phyloP scores from a whole-genome alignment of 164 flowering plant genomes.

The Chloranthus sessilifolius region DNA sequence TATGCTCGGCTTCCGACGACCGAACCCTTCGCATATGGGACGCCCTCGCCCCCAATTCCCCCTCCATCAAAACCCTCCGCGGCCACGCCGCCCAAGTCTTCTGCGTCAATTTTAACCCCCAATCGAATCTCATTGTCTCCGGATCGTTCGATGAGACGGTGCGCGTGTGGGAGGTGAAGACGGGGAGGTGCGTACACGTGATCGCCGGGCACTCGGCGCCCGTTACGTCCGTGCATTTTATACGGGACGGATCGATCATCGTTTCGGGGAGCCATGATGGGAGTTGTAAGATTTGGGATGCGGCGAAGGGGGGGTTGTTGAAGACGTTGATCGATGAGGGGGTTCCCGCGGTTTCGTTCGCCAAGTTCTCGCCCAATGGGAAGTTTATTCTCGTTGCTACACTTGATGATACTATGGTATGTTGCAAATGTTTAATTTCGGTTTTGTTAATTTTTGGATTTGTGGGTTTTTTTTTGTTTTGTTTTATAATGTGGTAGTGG shows the following conservation, averaged over 20 bases:
- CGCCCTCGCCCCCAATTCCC: constrained; percentile 45
- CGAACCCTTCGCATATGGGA: constrained; percentile 88
- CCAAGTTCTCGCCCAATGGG: constrained; percentile 93
- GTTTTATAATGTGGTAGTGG: too few species aligned
- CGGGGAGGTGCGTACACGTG: constrained; percentile 48
- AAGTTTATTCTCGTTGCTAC: constrained; percentile 96
- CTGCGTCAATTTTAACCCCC: constrained; percentile 89
- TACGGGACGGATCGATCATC: constrained; percentile 75
- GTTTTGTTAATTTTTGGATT: too few species aligned
- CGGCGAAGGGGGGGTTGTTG: constrained; percentile 45
- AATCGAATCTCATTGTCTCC: constrained; percentile 74
- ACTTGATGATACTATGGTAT: constrained; percentile 76
- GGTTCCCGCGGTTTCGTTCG: constrained; percentile 69
- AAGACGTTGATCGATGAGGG: constrained; percentile 68
- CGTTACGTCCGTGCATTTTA: constrained; percentile 78
- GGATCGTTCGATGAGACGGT: constrained; percentile 86
- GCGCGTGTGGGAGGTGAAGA: constrained; percentile 87
- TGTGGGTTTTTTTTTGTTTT: too few species aligned
- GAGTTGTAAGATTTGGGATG: constrained; percentile 89
- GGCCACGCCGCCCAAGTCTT: constrained; percentile 82
- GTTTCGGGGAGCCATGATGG: constrained; percentile 93
- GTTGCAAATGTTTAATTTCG: too few species aligned
- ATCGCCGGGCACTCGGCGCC: constrained; percentile 69
- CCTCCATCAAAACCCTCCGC: constrained; percentile 65
- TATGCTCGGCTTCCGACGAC: constrained; percentile 96